phyloP scores from a whole-genome alignment of 2,329 filamentous ascomycete species.

The Daldinia eschscholtzii region DNA sequence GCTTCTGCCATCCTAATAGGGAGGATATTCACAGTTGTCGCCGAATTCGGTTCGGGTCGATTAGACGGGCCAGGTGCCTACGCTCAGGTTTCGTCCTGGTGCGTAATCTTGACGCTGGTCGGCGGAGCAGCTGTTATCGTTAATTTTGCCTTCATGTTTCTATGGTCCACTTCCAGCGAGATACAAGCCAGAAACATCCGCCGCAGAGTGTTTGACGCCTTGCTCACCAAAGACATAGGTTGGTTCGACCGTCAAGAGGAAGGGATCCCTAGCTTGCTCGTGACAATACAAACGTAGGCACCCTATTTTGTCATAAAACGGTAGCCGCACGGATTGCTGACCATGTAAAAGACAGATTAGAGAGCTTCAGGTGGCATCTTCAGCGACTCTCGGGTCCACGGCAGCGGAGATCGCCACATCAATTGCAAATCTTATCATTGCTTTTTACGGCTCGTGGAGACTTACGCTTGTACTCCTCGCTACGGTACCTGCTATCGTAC shows the following conservation, averaged over 20 bases:
- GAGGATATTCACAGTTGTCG: conserved; percentile 78
- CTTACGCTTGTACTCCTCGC: conserved; percentile 84
- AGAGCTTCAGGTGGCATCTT: conserved; percentile 84
- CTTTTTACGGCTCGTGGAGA: conserved; percentile 85
- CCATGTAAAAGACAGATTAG: conserved; percentile 74
- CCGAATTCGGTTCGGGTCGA: conserved; percentile 71
- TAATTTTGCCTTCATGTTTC: conserved; percentile 73
- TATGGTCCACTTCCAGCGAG: conserved; percentile 86
- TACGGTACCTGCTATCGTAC: conserved; percentile 75
- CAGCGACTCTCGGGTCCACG: conserved; percentile 81
- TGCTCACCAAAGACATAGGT: conserved; percentile 79
- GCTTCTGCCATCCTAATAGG: conserved; percentile 78
- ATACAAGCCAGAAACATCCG: conserved; percentile 78
- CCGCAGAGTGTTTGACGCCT: conserved; percentile 71
- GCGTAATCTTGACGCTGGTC: conserved; percentile 72
- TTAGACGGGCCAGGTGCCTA: conserved; percentile 66
- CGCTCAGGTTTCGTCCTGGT: conserved; percentile 68
- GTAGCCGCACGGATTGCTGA: conserved; percentile 40
- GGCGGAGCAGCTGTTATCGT: conserved; percentile 75
- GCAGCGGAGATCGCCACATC: conserved; percentile 74
- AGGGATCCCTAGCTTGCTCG: conserved; percentile 78
- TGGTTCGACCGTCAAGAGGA: conserved; percentile 85
- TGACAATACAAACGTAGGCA: conserved; percentile 76
- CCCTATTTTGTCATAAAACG: background rate
- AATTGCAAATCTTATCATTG: conserved; percentile 75